Percentiles rank a stretch among this genome's conserved stretches.
phyloP scores from a whole-genome alignment of 495 filamentous ascomycete genomes.

The Daldinia grandis region DNA sequence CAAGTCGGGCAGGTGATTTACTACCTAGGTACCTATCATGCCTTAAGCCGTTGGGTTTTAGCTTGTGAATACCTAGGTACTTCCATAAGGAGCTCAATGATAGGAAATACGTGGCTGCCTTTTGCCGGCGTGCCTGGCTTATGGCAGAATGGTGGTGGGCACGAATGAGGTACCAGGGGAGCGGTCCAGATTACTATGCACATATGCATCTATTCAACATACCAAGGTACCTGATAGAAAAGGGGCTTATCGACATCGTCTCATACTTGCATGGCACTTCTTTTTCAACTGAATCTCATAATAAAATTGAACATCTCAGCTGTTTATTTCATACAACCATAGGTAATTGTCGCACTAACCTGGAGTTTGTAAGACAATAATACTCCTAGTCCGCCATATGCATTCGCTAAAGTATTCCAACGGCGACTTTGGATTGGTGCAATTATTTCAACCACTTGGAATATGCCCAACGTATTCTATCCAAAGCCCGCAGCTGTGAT shows the following conservation, averaged over 20 bases:
- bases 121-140: constrained; percentile 5
- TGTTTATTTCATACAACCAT: background rate
- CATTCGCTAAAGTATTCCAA: constrained; percentile 1
- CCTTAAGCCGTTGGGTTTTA: background rate
- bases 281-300: constrained; percentile 15
- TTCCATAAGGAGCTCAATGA: background rate
- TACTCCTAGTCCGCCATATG: background rate
- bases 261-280: constrained; percentile 18
- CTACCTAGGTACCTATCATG: background rate
- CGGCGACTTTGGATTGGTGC: background rate
- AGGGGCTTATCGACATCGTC: constrained; percentile 9
- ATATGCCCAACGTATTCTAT: constrained; percentile 88
- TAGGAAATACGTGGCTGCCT: background rate
- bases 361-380: constrained; percentile 4
- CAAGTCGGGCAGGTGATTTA: background rate
- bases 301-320: background rate
- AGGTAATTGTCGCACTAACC: background rate
- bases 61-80: background rate
- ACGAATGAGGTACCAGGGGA: background rate
- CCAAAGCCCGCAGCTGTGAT: constrained; percentile 76
- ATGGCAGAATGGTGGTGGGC: constrained; percentile 25
- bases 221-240: background rate
- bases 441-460: constrained; percentile 68
- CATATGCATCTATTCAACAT: background rate
- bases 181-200: constrained; percentile 3